Conservation (phyloP, 495 filamentous ascomycete species). For the Podospora pseudoanserina region DNA sequence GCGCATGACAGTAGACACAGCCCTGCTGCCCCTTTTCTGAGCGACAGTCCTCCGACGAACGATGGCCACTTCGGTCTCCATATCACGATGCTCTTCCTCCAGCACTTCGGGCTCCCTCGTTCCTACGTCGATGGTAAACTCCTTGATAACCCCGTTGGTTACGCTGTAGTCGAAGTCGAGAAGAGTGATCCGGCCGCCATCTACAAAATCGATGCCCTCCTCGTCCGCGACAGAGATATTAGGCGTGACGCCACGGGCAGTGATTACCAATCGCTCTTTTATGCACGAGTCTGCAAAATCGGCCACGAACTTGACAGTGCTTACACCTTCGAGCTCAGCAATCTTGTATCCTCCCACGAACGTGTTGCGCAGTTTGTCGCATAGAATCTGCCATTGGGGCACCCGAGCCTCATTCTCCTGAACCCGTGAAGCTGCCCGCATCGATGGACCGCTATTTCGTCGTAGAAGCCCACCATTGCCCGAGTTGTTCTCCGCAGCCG, state of each 20-base stretch:
- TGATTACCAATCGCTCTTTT: slow-evolving; percentile 64
- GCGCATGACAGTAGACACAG: slow-evolving; percentile 34
- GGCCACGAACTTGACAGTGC: slow-evolving; percentile 61
- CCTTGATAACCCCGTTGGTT: slow-evolving; percentile 50
- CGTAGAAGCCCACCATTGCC: slow-evolving; percentile 30
- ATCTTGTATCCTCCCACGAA: slow-evolving; percentile 59
- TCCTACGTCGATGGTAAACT: slow-evolving; percentile 72
- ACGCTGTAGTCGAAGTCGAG: slow-evolving; percentile 68
- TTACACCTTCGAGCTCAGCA: slow-evolving; percentile 53
- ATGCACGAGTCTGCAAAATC: slow-evolving; percentile 42
- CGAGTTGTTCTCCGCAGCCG: slow-evolving; percentile 27
- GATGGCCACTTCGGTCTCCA: slow-evolving; percentile 79
- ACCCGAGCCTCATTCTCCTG: slow-evolving; percentile 43
- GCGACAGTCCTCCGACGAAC: slow-evolving; percentile 71
- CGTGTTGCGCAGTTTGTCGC: slow-evolving; percentile 61
- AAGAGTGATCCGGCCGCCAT: slow-evolving; percentile 73
- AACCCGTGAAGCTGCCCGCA: slow-evolving; percentile 32
- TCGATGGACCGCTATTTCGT: slow-evolving; percentile 41
- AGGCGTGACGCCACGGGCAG: slow-evolving; percentile 70
- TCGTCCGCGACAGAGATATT: slow-evolving; percentile 58
- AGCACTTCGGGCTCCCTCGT: slow-evolving; percentile 63
- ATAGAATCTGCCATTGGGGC: slow-evolving; percentile 67
- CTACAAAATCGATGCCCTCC: slow-evolving; percentile 71
- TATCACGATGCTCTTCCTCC: slow-evolving; percentile 69
- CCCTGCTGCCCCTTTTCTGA: slow-evolving; percentile 45